A percentile compares a stretch with the other conserved stretches of the same genome.
Conservation (phyloP, 768 basidiomycete genomes). For the Leccinum longicurvipes region DNA sequence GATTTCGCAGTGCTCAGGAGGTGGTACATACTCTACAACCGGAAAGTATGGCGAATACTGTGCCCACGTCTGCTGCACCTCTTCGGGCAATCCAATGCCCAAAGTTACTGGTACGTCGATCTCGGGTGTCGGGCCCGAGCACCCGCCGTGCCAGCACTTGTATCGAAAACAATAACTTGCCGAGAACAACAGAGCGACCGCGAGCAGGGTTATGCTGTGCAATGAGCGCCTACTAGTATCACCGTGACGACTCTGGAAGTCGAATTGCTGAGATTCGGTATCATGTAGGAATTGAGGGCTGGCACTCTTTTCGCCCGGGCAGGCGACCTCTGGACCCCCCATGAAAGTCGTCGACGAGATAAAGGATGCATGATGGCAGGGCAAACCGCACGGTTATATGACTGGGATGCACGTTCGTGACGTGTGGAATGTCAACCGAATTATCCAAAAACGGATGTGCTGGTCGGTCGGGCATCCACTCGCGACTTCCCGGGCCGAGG, state of each 20-base stretch:
- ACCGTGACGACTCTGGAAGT: not conserved
- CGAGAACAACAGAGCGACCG: slow-evolving; percentile 14
- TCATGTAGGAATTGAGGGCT: not conserved
- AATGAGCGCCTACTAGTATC: slow-evolving; percentile 1
- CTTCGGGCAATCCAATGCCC: slow-evolving; percentile 13
- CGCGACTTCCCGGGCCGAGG: too few relatives aligned
- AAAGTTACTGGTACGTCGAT: not conserved
- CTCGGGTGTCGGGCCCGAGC: not conserved
- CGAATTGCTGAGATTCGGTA: not conserved
- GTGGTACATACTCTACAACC: slow-evolving; percentile 40
- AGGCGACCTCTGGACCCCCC: not conserved
- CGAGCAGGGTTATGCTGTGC: slow-evolving; percentile 5
- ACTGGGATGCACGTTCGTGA: slow-evolving; percentile 24
- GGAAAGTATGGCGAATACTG: slow-evolving; percentile 62
- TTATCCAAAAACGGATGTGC: slow-evolving; percentile 7
- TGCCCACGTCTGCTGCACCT: slow-evolving; percentile 45
- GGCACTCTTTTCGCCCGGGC: slow-evolving; percentile 2
- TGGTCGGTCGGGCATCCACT: too few relatives aligned
- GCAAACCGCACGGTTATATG: slow-evolving; percentile 6
- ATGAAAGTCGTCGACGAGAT: slow-evolving; percentile 4
- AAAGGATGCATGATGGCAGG: not conserved
- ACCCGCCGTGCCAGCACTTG: slow-evolving; percentile 4
- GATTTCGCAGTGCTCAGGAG: slow-evolving; percentile 49
- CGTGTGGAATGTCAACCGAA: slow-evolving; percentile 8
- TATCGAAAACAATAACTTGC: slow-evolving; percentile 11